Conservation (phyloP, 129 eudicot species). For the Escallonia herrerae region DNA sequence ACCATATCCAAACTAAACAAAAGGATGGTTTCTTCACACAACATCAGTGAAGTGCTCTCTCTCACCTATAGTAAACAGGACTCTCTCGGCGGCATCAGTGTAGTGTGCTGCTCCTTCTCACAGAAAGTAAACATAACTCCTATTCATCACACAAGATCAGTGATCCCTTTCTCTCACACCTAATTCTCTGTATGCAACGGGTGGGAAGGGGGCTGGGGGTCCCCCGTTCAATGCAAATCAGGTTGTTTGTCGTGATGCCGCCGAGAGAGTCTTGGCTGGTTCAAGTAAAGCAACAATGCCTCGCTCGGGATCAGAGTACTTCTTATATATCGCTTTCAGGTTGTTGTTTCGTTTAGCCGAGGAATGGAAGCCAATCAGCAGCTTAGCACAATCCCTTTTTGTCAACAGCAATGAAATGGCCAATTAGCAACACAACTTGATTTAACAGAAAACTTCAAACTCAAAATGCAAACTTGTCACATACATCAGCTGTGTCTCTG, state of each 20-base stretch:
- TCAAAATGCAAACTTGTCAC: background rate
- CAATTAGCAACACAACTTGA: background rate
- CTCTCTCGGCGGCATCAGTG: background rate
- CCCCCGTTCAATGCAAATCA: too few relatives aligned
- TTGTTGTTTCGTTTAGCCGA: slow-evolving; percentile 26
- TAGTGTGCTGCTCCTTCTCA: background rate
- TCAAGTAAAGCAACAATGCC: slow-evolving; percentile 35
- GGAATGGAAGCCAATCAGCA: slow-evolving; percentile 31
- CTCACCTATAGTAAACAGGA: too few relatives aligned
- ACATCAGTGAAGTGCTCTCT: too few relatives aligned
- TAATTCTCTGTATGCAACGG: too few relatives aligned
- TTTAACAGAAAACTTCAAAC: background rate
- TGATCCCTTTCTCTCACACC: background rate
- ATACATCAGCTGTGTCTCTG: slow-evolving; percentile 39
- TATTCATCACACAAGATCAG: background rate
- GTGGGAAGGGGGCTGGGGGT: too few relatives aligned
- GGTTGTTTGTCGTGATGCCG: background rate
- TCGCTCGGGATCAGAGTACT: slow-evolving; percentile 33
- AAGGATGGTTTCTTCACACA: background rate
- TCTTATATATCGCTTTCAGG: slow-evolving; percentile 35
- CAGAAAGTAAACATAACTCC: background rate
- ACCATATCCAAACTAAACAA: too few relatives aligned
- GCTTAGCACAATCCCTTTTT: slow-evolving; percentile 41
- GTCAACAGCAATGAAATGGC: background rate
- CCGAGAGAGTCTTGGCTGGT: slow-evolving; percentile 33